Percentiles rank a stretch among this genome's conserved stretches.
Evolutionary conservation across 2,329 filamentous ascomycete genomes (phyloP).

Genomic region (Stagonosporopsis chrysanthemi): DNA sequence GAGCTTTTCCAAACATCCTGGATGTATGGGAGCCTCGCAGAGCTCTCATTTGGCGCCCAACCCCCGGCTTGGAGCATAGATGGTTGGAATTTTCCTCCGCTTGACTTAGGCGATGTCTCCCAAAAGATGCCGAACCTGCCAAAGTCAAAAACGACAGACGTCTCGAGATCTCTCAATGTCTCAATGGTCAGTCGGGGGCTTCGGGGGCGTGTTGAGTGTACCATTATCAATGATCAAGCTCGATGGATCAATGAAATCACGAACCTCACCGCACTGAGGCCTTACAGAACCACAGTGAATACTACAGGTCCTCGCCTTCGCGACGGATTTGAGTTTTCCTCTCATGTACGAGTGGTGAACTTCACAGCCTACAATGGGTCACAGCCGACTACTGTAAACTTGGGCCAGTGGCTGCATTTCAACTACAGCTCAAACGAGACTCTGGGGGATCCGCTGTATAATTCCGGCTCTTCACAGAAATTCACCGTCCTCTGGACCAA

Average conservation of each 20-base stretch:
- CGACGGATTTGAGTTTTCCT: too few species aligned
- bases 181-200: neutral
- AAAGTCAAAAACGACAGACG: neutral
- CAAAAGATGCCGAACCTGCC: neutral
- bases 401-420: neutral
- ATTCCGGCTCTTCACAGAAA: neutral
- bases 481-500: neutral
- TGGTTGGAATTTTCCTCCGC: neutral
- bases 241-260: neutral
- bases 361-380: neutral
- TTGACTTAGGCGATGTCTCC: too few species aligned
- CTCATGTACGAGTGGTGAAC: neutral
- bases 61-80: neutral
- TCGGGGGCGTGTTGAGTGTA: neutral
- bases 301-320: neutral
- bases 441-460: neutral
- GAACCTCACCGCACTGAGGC: neutral
- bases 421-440: neutral
- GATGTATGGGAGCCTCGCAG: neutral
- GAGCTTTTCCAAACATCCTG: neutral
- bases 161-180: neutral
- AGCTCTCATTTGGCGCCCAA: neutral
- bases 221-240: neutral
- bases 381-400: neutral
- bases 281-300: neutral